Conservation (phyloP, 257 asterid genomes). For the Scutellaria baicalensis region DNA sequence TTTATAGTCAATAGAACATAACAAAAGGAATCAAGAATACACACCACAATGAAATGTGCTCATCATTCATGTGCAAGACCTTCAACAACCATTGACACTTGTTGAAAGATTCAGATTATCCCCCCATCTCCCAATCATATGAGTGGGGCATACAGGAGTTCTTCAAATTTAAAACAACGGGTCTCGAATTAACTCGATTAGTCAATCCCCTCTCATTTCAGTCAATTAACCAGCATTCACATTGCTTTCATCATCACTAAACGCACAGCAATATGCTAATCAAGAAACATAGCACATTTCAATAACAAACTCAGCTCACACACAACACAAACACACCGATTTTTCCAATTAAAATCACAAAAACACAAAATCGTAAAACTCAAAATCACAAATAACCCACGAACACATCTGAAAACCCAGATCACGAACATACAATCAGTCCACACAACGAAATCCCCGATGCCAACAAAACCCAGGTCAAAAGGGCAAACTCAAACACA, state of each 20-base stretch:
- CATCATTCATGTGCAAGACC: not conserved
- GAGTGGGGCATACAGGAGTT: not conserved
- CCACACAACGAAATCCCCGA: slow-evolving; percentile 17
- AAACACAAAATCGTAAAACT: not conserved
- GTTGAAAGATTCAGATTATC: not conserved
- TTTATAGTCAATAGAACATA: not conserved
- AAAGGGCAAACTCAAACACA: not conserved
- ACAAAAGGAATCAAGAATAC: not conserved
- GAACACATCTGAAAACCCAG: slow-evolving; percentile 15
- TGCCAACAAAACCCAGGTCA: slow-evolving; percentile 18
- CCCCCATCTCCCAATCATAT: not conserved
- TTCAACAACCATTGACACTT: not conserved
- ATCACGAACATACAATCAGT: slow-evolving; percentile 13
- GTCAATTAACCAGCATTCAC: slow-evolving; percentile 9
- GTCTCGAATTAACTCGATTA: not conserved
- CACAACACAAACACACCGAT: not conserved
- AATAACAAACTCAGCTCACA: slow-evolving; percentile 7
- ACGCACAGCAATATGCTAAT: not conserved
- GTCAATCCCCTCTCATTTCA: not conserved
- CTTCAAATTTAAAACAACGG: not conserved
- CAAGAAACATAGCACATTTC: not conserved
- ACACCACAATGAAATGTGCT: not conserved
- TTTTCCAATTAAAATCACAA: not conserved
- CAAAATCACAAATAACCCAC: slow-evolving; percentile 1
- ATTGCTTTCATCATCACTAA: slow-evolving; percentile 1